Base-by-base conservation (phyloP, 306 rosid species). In the Quercus gilva region DNA sequence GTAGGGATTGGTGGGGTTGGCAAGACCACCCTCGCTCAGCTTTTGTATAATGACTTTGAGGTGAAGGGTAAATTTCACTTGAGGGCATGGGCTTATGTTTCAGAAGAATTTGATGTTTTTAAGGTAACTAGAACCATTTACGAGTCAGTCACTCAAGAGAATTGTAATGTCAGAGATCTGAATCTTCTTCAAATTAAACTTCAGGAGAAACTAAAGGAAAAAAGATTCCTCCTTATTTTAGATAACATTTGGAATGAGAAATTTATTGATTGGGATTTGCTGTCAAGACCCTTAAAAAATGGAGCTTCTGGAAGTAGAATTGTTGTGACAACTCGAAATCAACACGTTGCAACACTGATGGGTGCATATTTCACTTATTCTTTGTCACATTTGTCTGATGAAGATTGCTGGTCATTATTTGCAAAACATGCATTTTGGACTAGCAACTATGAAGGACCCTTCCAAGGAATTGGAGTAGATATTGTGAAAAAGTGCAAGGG, bases 171-270 rank as follows among this genome's bases (percentile, higher is more conserved):
- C 6, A 49, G 20, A 1, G 84, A 64, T 5, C 29, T 35, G 0
- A 8, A 35, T 4, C 3, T 5, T 1, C 49, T 74, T 57, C 76
- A 74, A 57, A 37, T 7, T 4, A 17, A 15, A 20, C 49, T 68
- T 10, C 45, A 72, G 0, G 8, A 74, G n/a, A 14, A 0, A 12
- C 8, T 85, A 14, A 1, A 3, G 0, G 75, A 59, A 3, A 77
- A 77, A 1, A 69, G 21, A 53, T 80, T 81, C 15, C n/a, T 81
- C 5, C 3, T 81, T 28, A 51, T 81, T 53, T 18, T 85, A 1
- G 88, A 85, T 5, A 82, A 84, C 28, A 19, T 85, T 55, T 85
- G 86, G 86, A 25, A 5, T 5, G 80, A n/a, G 0, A 43, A 55
- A 17, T 74, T 41, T 4, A 2, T 2, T 1, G 14, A n/a, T 1